phyloP scores from a whole-genome alignment of 345 rosid species.

The Isatis tinctoria region DNA sequence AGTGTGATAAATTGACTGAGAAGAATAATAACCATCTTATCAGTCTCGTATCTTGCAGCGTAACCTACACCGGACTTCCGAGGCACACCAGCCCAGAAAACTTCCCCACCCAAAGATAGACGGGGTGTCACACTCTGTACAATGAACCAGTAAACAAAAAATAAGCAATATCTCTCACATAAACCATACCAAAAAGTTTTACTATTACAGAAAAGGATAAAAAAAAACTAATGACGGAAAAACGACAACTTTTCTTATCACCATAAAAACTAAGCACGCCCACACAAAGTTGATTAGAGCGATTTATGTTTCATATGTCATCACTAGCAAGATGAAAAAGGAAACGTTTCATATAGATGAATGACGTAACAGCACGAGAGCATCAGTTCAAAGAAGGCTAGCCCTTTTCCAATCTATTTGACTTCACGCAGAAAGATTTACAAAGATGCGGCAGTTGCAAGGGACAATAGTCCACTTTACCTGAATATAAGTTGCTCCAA shows the following conservation, averaged over 20 bases:
- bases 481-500: conserved; percentile 97
- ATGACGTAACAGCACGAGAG: not conserved
- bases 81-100: conserved; percentile 96
- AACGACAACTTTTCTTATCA: not conserved
- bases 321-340: not conserved
- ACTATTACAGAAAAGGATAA: not conserved
- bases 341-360: not conserved
- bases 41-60: conserved; percentile 88
- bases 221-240: not conserved
- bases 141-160: not conserved
- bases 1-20: not conserved
- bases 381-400: not conserved
- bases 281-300: conserved; percentile 1
- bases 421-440: not conserved
- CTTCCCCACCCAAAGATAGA: conserved; percentile 88
- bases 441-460: not conserved
- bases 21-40: conserved; percentile 68
- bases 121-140: conserved; percentile 67
- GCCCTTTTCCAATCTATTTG: not conserved
- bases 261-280: conserved; percentile 1
- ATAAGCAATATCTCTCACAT: not conserved
- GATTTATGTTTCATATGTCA: not conserved
- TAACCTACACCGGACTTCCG: conserved; percentile 93
- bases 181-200: not conserved
- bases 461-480: conserved; percentile 34